phyloP scores from a whole-genome alignment of 441 rosid species.

The Gossypium lobatum region DNA sequence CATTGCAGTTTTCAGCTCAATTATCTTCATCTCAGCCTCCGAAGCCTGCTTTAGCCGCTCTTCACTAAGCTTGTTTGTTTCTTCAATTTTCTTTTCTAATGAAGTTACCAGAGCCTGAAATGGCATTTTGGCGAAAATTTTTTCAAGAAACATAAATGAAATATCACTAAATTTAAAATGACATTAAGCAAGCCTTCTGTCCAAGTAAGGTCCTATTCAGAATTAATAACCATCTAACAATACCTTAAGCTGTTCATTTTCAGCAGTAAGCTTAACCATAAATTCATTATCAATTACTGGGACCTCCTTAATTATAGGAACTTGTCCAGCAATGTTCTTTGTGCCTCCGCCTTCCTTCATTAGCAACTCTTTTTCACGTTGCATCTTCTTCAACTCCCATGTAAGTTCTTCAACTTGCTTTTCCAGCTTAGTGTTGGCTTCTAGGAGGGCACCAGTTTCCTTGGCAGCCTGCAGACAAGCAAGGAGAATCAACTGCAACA shows the following conservation, averaged over 20 bases:
- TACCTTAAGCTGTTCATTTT: conserved; percentile 86
- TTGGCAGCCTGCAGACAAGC: conserved; percentile 65
- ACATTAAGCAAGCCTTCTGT: background rate
- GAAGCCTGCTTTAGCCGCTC: conserved; percentile 66
- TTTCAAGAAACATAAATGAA: conserved; percentile 7
- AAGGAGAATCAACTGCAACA: conserved; percentile 12
- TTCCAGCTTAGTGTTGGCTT: conserved; percentile 77
- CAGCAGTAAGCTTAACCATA: conserved; percentile 56
- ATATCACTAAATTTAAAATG: background rate
- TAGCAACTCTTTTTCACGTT: conserved; percentile 39
- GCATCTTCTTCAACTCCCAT: conserved; percentile 59
- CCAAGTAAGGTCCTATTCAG: background rate
- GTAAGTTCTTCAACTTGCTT: conserved; percentile 89
- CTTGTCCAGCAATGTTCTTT: conserved; percentile 37
- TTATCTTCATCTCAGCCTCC: conserved; percentile 77
- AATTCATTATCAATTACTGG: conserved; percentile 47
- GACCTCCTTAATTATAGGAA: conserved; percentile 36
- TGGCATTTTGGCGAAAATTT: conserved; percentile 10
- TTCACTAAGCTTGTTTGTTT: conserved; percentile 73
- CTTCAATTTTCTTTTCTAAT: conserved; percentile 67
- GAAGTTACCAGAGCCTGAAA: conserved; percentile 66
- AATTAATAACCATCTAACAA: conserved; percentile 15
- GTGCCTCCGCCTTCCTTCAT: conserved; percentile 35
- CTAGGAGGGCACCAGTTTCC: conserved; percentile 94
- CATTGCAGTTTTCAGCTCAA: conserved; percentile 76